A percentile compares a stretch with the other conserved stretches of the same genome.
These are phyloP conservation scores for Chionographis japonica DNA, from an alignment of 106 monocot species.

Conservation along the genomic window DNA sequence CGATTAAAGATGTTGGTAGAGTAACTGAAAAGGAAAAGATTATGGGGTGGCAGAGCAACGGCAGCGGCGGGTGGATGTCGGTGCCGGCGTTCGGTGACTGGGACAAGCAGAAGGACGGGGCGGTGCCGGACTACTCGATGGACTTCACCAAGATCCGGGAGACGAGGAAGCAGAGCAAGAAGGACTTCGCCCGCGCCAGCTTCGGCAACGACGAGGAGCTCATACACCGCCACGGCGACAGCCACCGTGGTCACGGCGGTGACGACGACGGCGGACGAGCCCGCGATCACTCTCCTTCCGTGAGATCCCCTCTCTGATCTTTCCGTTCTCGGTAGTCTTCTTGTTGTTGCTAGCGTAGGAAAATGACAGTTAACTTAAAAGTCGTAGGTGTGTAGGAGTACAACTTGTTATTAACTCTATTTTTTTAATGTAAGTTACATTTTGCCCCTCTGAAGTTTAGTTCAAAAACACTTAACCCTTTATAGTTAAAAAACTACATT, in stretches of 20 bases:
- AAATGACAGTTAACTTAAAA: no score
- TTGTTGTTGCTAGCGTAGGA: no score
- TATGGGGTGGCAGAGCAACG: no score
- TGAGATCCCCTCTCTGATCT: background rate
- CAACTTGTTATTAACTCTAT: no score
- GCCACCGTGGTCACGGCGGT: background rate
- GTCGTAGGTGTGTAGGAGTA: no score
- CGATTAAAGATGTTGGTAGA: no score
- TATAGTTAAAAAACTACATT: no score
- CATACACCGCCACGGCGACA: background rate
- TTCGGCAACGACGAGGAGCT: conserved; percentile 8
- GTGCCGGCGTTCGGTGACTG: background rate
- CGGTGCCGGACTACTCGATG: conserved; percentile 9
- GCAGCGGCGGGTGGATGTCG: background rate
- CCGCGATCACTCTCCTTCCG: background rate
- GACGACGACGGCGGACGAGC: no score
- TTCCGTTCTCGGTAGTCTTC: background rate
- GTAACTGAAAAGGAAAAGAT: no score
- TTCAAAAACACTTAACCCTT: no score
- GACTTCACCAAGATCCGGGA: conserved; percentile 14
- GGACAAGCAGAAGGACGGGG: background rate
- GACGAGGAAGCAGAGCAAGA: conserved; percentile 8
- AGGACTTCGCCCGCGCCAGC: conserved; percentile 4
- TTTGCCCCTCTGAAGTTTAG: no score
- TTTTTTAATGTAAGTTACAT: no score